phyloP scores from a whole-genome alignment of 1,139 yeast species.

The Blastobotrys buckinghamii region DNA sequence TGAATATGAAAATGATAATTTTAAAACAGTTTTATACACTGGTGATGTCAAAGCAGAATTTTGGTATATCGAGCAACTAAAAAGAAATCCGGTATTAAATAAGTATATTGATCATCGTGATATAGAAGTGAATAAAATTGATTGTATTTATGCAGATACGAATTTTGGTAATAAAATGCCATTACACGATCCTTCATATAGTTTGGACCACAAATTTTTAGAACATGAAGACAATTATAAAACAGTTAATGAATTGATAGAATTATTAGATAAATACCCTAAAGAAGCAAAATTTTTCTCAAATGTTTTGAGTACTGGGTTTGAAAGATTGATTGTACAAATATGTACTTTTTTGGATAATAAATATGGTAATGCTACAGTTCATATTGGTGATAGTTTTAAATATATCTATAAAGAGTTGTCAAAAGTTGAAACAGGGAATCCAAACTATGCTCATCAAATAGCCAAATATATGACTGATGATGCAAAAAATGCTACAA shows the following conservation, averaged over 20 bases:
- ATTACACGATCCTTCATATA: no score
- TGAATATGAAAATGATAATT: conserved; percentile 28
- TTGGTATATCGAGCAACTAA: conserved; percentile 44
- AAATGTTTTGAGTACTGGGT: conserved; percentile 2
- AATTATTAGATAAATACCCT: neutral
- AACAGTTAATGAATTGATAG: neutral
- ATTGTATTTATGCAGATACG: conserved; percentile 51
- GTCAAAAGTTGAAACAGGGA: neutral
- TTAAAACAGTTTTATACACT: conserved; percentile 42
- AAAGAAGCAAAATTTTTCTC: neutral
- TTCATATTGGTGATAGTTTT: conserved; percentile 31
- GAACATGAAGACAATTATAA: neutral
- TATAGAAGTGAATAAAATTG: conserved; percentile 31
- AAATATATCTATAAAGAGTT: conserved; percentile 20
- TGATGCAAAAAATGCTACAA: neutral
- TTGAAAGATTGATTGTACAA: neutral
- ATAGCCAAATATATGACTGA: neutral
- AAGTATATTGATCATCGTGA: conserved; percentile 39
- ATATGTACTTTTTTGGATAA: neutral
- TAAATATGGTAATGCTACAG: conserved; percentile 21
- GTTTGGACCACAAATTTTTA: no score
- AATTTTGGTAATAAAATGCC: conserved; percentile 43
- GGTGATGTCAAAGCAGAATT: conserved; percentile 58
- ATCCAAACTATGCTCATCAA: neutral
- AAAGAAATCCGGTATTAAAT: conserved; percentile 38